Base-by-base conservation (phyloP, 768 basidiomycete species). In the Russula foetens region DNA sequence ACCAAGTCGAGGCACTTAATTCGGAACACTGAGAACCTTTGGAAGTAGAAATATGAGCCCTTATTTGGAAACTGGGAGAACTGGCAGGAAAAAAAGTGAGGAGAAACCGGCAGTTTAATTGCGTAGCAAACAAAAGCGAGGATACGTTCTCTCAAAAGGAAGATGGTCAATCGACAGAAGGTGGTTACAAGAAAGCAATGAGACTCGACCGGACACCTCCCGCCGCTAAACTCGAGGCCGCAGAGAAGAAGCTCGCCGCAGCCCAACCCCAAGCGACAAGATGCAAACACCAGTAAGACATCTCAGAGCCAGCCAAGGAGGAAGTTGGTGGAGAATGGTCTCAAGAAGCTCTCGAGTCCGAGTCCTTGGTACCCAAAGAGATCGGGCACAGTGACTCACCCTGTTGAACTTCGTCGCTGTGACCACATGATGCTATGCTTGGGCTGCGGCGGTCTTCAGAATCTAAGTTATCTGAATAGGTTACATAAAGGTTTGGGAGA, bases 131-230 rank as follows among this genome's bases (percentile, higher is more conserved):
- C 62, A 88, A 89, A 44, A 89, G 91, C 56, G 82, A 81, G 9
- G 90, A 92, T 74, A 90, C 84, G 0, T 93, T 92, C 67, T 75
- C 81, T 60, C 79, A 84, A 39, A 78, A 69, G 3, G 83, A 84
- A 60, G 89, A 88, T 55, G 88, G 85, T 0, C 77, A 77, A 64
- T 83, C 84, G 28, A 80, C 81, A 1, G 91, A 92, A 69, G 92
- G 92, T 48, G 90, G 90, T 3, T 99, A 98, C 72, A 95, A 91
- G 70, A 96, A 98, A 70, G 90, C 93, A 14, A 99, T 98, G 97
- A 81, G 93, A 69, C 69, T 93, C 61, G 95, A 97, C 77, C 91
- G 82, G 76, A 98, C 95, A 0, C 94, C 94, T 0, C 94, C 94
- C 11, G 81, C 90, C 45, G 80, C 83, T 19, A 88, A 92, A 69